Conservation (phyloP, 2,329 filamentous ascomycete genomes). For the Pochonia chlamydosporia region DNA sequence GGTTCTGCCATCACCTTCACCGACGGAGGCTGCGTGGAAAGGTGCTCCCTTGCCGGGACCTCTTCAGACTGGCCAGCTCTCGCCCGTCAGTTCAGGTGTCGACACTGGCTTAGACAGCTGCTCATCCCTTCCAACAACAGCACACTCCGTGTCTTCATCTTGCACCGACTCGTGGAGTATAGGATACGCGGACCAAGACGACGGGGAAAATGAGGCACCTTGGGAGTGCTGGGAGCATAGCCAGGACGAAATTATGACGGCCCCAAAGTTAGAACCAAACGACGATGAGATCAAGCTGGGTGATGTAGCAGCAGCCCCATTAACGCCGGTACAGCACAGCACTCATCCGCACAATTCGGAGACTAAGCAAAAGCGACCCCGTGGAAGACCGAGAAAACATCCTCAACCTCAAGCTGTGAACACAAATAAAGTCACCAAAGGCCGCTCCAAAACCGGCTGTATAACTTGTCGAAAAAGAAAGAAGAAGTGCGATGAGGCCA, state of each 20-base stretch:
- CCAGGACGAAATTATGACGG: conserved; percentile 37
- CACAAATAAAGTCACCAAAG: conserved; percentile 69
- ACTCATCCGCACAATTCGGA: conserved; percentile 19
- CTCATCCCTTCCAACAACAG: conserved; percentile 35
- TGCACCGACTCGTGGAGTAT: conserved; percentile 39
- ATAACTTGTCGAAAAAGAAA: conserved; percentile 63
- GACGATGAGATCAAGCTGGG: conserved; percentile 52
- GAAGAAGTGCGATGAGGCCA: conserved; percentile 68
- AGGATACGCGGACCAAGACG: conserved; percentile 32
- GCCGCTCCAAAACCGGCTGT: conserved; percentile 63
- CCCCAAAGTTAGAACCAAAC: conserved; percentile 51
- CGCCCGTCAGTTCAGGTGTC: conserved; percentile 46
- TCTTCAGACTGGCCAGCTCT: conserved; percentile 42
- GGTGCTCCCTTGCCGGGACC: conserved; percentile 18
- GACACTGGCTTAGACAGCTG: conserved; percentile 33
- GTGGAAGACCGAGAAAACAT: conserved; percentile 79
- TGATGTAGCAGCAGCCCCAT: conserved; percentile 40
- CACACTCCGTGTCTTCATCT: conserved; percentile 41
- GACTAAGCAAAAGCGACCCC: conserved; percentile 55
- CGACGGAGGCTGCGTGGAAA: conserved; percentile 25
- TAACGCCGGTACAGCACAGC: conserved; percentile 13
- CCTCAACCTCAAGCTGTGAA: conserved; percentile 54
- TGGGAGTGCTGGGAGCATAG: conserved; percentile 48
- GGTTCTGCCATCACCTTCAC: conserved; percentile 25
- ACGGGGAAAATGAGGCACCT: conserved; percentile 33